Conservation (phyloP, 2,329 filamentous ascomycete genomes). For the Eutypella sp. region DNA sequence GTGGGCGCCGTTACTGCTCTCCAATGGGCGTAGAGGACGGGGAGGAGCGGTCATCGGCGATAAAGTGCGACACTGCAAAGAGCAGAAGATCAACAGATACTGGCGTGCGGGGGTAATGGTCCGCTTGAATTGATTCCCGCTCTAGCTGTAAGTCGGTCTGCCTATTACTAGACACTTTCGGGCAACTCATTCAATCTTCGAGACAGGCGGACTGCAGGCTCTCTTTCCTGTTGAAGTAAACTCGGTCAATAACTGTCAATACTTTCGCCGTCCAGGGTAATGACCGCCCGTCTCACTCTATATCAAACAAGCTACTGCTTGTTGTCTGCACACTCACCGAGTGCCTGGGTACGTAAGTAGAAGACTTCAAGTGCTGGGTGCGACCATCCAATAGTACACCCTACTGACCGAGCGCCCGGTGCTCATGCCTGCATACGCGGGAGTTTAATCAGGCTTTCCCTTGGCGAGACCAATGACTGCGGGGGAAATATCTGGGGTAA, state of each 20-base stretch:
- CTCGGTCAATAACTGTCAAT: no score
- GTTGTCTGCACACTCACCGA: no score
- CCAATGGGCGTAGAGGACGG: constrained; percentile 20
- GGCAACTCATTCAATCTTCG: no score
- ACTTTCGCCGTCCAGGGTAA: no score
- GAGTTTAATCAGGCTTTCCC: not conserved
- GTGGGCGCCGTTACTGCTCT: constrained; percentile 8
- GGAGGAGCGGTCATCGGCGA: constrained; percentile 21
- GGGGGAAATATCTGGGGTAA: not conserved
- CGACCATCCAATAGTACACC: not conserved
- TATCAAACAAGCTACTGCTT: no score
- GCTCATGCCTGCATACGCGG: not conserved
- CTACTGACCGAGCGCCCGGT: not conserved
- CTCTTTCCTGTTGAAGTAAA: no score
- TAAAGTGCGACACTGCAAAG: constrained; percentile 1
- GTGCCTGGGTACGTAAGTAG: not conserved
- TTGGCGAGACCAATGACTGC: not conserved
- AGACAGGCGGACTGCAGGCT: no score
- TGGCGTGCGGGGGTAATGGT: not conserved
- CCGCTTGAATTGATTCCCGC: no score
- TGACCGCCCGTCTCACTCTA: no score
- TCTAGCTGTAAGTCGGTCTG: no score
- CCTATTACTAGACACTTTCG: no score
- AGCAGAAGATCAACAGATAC: not conserved
- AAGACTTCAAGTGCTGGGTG: not conserved